These are phyloP conservation scores for Fragaria nilgerrensis DNA, from an alignment of 306 rosid species.

Conservation along the genomic window DNA sequence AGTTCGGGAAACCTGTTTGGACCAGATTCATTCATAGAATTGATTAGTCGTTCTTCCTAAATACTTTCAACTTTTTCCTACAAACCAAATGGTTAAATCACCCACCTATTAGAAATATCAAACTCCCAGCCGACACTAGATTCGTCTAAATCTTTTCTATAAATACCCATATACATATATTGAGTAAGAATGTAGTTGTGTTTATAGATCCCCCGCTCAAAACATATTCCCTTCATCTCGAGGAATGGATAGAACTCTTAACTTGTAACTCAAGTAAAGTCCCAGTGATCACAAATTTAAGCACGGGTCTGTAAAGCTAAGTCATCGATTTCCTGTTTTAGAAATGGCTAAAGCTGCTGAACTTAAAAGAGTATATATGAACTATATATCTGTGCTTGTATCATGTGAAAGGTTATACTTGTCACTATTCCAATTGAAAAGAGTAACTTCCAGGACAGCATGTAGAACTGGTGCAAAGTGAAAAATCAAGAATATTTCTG, in stretches of 20 bases:
- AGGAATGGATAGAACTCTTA: neutral
- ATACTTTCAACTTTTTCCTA: neutral
- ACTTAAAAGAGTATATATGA: neutral
- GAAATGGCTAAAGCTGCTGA: neutral
- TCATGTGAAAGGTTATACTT: neutral
- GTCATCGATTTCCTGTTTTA: neutral
- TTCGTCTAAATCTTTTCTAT: neutral
- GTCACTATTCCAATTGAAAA: neutral
- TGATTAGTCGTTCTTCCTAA: neutral
- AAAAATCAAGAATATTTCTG: neutral
- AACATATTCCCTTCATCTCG: neutral
- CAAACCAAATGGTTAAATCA: neutral
- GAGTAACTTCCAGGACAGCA: neutral
- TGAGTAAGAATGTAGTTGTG: neutral
- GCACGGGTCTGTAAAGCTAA: neutral
- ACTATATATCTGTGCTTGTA: neutral
- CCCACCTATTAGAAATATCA: neutral
- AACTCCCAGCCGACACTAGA: neutral
- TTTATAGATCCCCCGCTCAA: neutral
- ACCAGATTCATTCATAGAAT: neutral
- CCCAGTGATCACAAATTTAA: neutral
- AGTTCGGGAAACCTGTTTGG: neutral
- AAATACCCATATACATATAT: neutral
- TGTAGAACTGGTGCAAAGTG: neutral
- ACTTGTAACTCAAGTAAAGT: neutral